Evolutionary conservation across 108 stramenopile genomes (phyloP).

Genomic region (Cylindrotheca closterium): DNA sequence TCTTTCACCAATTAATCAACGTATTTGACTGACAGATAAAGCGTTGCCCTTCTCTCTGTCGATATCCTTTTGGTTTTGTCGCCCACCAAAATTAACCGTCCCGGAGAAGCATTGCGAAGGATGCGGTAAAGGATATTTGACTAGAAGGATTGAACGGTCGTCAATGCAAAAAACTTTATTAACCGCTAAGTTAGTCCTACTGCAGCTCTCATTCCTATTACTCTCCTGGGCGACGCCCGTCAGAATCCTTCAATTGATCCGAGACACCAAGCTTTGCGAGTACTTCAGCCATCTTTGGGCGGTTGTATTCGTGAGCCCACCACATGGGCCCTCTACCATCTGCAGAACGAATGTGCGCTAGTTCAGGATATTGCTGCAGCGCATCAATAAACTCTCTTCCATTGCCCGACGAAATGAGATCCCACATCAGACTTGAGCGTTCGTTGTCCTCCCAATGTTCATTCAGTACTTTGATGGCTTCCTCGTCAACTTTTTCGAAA

Average conservation of each 20-base stretch:
- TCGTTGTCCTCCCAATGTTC: constrained; percentile 70
- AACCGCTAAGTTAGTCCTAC: too few species aligned
- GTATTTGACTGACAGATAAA: too few species aligned
- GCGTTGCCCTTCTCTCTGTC: too few species aligned
- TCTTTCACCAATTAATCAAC: too few species aligned
- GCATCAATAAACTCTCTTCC: constrained; percentile 39
- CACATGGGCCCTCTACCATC: constrained; percentile 79
- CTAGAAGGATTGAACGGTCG: too few species aligned
- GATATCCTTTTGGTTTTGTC: too few species aligned
- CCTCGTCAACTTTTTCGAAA: constrained; percentile 27
- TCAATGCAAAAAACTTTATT: too few species aligned
- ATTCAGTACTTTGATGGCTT: constrained; percentile 65
- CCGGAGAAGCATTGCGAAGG: too few species aligned
- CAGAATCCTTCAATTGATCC: constrained; percentile 58
- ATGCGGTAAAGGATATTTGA: too few species aligned
- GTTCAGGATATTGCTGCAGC: constrained; percentile 45
- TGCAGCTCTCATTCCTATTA: too few species aligned
- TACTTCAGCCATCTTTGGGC: constrained; percentile 53
- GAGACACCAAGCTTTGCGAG: constrained; percentile 68
- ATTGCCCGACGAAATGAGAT: constrained; percentile 48
- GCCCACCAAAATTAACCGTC: too few species aligned
- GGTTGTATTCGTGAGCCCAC: constrained; percentile 86
- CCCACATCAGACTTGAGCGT: constrained; percentile 67
- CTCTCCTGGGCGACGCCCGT: constrained; percentile 37
- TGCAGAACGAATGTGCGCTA: constrained; percentile 60